Conservation (phyloP, 805 yeast species). For the Groenewaldozyma tartarivorans region DNA sequence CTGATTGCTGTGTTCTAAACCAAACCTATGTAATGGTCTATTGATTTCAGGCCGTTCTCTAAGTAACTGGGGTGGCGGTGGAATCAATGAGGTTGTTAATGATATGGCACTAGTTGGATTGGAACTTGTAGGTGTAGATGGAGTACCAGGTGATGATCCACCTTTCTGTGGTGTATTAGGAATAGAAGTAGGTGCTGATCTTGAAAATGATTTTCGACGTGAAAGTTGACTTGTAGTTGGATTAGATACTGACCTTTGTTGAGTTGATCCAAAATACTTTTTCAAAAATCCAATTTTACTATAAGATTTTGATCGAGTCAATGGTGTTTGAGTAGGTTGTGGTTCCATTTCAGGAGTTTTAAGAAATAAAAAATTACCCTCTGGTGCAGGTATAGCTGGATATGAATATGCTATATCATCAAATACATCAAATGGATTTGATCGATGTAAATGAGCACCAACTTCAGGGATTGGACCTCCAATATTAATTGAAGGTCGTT, state of each 20-base stretch:
- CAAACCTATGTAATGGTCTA: slow-evolving; percentile 23
- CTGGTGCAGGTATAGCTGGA: slow-evolving; percentile 16
- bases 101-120: slow-evolving; percentile 1
- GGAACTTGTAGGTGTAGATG: too few relatives aligned
- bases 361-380: slow-evolving; percentile 5
- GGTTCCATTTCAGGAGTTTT: background rate
- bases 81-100: slow-evolving; percentile 17
- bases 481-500: background rate
- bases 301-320: background rate
- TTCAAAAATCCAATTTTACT: background rate
- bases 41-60: slow-evolving; percentile 23
- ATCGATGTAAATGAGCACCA: slow-evolving; percentile 12
- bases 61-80: slow-evolving; percentile 23
- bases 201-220: background rate
- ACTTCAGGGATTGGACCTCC: slow-evolving; percentile 1
- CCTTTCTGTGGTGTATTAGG: background rate
- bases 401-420: slow-evolving; percentile 29
- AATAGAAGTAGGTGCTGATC: background rate
- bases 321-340: background rate
- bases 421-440: slow-evolving; percentile 28
- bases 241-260: background rate
- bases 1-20: slow-evolving; percentile 16
- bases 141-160: too few relatives aligned
- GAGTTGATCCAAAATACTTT: background rate
- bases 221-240: background rate